A percentile compares a stretch with the other conserved stretches of the same genome.
phyloP scores from a whole-genome alignment of 768 basidiomycete species.

The Lactifluus rugatus region DNA sequence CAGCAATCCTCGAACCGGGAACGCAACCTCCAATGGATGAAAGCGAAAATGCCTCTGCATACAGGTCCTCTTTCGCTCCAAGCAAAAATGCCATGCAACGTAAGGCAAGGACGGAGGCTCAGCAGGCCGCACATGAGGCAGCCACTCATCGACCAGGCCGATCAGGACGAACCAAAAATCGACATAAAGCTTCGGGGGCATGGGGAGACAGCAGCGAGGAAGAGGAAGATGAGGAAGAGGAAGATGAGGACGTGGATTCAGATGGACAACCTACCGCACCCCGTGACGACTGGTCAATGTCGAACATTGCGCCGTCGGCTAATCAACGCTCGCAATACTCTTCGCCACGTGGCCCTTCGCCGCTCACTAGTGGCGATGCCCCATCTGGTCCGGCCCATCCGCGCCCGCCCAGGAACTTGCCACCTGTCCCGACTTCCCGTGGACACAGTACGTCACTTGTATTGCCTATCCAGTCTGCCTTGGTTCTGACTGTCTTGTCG shows the following conservation, averaged over 20 bases:
- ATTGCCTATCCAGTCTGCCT: background rate
- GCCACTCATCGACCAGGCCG: constrained; percentile 69
- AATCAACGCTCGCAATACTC: constrained; percentile 11
- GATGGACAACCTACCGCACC: constrained; percentile 35
- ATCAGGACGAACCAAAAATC: constrained; percentile 33
- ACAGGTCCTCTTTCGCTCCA: constrained; percentile 81
- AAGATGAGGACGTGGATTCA: constrained; percentile 57
- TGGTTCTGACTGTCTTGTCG: background rate
- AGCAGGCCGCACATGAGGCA: constrained; percentile 72
- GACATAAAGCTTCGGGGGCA: constrained; percentile 32
- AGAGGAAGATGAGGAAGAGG: constrained; percentile 56
- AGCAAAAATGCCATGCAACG: constrained; percentile 78
- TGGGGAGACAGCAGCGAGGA: constrained; percentile 73
- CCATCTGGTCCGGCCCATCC: constrained; percentile 1
- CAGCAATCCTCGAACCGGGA: constrained; percentile 23
- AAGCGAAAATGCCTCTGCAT: constrained; percentile 30
- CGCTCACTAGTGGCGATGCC: constrained; percentile 3
- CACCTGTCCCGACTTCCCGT: constrained; percentile 18
- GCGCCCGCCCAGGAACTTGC: constrained; percentile 21
- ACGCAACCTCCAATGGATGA: constrained; percentile 23
- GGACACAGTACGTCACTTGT: constrained; percentile 8
- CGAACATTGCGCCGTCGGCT: constrained; percentile 14
- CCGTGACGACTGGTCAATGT: constrained; percentile 17
- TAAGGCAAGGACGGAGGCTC: constrained; percentile 73
- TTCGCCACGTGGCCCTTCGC: constrained; percentile 16